Evolutionary conservation across 768 basidiomycete genomes (phyloP), one percentile per base, ranked within the genome.

Genomic region (Lactarius pseudohatsudake): DNA sequence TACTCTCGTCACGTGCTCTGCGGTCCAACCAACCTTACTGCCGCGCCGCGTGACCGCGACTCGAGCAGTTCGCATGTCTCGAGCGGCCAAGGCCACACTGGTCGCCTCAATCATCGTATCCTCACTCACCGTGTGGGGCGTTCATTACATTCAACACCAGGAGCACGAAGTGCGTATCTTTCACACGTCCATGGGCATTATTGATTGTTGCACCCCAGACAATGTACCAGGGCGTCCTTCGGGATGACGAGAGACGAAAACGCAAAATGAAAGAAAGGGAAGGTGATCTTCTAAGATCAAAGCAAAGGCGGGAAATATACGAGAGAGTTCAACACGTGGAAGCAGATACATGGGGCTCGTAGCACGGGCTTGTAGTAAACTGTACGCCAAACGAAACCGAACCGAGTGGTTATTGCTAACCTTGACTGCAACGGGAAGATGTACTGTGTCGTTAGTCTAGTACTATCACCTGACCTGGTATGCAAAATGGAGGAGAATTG

Each of bases 201-300:
- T 45, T 34, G 28, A 61, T 58, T 30, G 26, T 55, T 61, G 2
- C 43, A 28, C 30, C 57, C 34, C 66, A 98, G 95, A 87, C 79
- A 34, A 97, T 97, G 95, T 96, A 91, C 74, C 81, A 89, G 74
- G 95, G 95, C 30, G 96, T 97, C 2, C 73, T 96, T 56, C 85
- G 87, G 60, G 95, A 97, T 74, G 96, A 98, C 72, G 91, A 87
- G 72, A 87, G 94, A 30, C 80, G 90, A 67, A 80, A 76, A 72
- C 84, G 87, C 72, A 94, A 94, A 77, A 84, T 84, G 84, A 81
- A 70, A 57, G 84, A 86, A 75, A 82, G 88, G 68, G 84, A 89
- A 74, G 84, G 81, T 65, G 89, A 85, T 0, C 76, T 88, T 28
- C 79, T 83, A 58, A 82, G 84, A 57, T 92, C 91, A 0, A 79